phyloP scores from a whole-genome alignment of 768 basidiomycete species.

The Ramaria rubella region DNA sequence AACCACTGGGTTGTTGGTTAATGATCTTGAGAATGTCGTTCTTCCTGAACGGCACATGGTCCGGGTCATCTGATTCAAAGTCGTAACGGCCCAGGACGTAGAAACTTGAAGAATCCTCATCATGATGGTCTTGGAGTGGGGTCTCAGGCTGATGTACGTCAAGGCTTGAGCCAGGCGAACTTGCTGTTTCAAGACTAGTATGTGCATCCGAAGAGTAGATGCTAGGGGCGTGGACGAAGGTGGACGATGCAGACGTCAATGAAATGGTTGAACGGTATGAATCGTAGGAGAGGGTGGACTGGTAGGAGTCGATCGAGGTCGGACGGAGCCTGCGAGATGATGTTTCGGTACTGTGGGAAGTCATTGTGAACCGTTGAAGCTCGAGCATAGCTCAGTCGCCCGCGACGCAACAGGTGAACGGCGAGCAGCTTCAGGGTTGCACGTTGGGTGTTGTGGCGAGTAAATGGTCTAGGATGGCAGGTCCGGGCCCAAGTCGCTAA shows the following conservation, averaged over 20 bases:
- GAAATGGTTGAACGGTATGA: neutral
- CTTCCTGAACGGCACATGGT: slow-evolving; percentile 52
- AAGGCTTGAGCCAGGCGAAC: too few species aligned
- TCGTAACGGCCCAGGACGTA: slow-evolving; percentile 63
- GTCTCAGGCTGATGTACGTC: neutral
- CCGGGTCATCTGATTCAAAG: slow-evolving; percentile 54
- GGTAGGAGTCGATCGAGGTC: neutral
- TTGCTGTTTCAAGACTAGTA: neutral
- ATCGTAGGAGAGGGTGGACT: neutral
- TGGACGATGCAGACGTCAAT: neutral
- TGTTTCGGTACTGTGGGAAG: neutral
- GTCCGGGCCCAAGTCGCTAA: neutral
- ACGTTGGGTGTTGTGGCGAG: neutral
- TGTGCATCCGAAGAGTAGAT: neutral
- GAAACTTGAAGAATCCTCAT: slow-evolving; percentile 21
- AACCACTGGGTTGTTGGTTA: slow-evolving; percentile 63
- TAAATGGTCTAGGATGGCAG: neutral
- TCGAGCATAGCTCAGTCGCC: neutral
- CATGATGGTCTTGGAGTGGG: neutral
- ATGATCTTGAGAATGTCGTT: slow-evolving; percentile 65
- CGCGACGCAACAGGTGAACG: neutral
- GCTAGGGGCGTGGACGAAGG: neutral
- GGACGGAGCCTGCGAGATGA: neutral
- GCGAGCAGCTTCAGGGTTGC: neutral
- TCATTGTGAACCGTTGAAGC: neutral